Percentiles rank a stretch among this genome's conserved stretches.
Evolutionary conservation across 805 yeast species (phyloP).

Genomic region (baker's yeast (Saccharomyces cerevisiae)): DNA sequence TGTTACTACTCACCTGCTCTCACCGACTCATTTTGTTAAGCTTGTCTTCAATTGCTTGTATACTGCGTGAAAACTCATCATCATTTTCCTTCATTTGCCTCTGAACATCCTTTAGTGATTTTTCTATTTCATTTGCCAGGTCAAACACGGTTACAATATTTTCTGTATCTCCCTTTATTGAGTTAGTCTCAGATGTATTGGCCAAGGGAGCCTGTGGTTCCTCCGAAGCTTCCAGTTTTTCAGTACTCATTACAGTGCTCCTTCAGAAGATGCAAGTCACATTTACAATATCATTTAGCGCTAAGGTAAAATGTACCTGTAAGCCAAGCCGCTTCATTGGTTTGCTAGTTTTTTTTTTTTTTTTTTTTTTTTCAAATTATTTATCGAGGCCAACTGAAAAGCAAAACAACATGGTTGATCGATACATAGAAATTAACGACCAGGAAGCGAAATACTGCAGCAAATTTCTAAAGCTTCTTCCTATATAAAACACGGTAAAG

Average conservation of each 20-base stretch:
- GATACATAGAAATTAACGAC: background rate
- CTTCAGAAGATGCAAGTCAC: background rate
- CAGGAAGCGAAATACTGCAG: background rate
- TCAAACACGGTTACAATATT: constrained; percentile 23
- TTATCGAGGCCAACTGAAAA: too few species aligned
- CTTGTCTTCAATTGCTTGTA: constrained; percentile 16
- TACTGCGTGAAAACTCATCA: constrained; percentile 13
- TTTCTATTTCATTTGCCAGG: constrained; percentile 23
- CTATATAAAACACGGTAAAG: background rate
- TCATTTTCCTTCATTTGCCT: constrained; percentile 15
- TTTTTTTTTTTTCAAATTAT: too few species aligned
- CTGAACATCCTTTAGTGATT: constrained; percentile 15
- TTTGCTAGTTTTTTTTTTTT: background rate
- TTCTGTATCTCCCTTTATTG: constrained; percentile 3
- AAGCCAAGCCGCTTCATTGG: background rate
- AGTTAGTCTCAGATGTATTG: constrained; percentile 2
- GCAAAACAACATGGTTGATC: background rate
- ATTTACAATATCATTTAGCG: background rate
- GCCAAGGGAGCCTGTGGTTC: constrained; percentile 5
- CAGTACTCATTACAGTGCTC: constrained; percentile 5
- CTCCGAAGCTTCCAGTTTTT: constrained; percentile 2
- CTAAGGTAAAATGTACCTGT: too few species aligned
- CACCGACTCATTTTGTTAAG: constrained; percentile 11
- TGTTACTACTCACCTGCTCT: background rate
- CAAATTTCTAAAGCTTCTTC: background rate